Base-by-base conservation (phyloP, 2,329 filamentous ascomycete species). In the Pseudocercospora vitis region DNA sequence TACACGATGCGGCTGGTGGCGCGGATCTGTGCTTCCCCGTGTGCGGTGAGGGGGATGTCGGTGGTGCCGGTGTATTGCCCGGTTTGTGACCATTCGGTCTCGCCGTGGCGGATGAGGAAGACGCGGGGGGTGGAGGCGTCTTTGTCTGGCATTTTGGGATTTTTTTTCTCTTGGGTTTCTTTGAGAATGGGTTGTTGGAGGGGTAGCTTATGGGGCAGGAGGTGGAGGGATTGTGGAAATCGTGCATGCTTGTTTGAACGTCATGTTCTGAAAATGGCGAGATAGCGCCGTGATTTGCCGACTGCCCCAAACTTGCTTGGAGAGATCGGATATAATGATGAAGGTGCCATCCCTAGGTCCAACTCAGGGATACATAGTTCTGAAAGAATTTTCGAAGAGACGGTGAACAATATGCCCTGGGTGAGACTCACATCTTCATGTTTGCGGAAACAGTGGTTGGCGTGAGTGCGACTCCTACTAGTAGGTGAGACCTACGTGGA, bases 71-170 rank as follows among this genome's bases (percentile, higher is more conserved):
- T 97, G 73, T 96, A 89, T 48, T 84, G 63, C 14, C 69, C 91
- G 63, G 87, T 87, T 44, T 95, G 83, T 4, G 89, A 95, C 91
- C 91, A 97, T 76, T 95, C 90, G 3, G 91, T 97, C 76, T 96
- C 90, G 73, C 91, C 92, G 69, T 96, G 91, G 64, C 91, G 89
- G 70, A 91, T 76, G 63, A 94, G 83, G 76, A 92, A 92, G 69
- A 89, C 85, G 49, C 88, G 81, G 1, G 89, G 88, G 2, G 85
- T 83, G 2, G 71, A 55, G 42, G 68, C 67, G 61, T 70, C 68
- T 63, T 69, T 69, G 59, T 69, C 67, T 14, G 68, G 64, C 68
- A 70, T 70, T 12, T 23, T 61, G 33, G n/a, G n/a, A n/a, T n/a
- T n/a, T n/a, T n/a, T n/a, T n/a, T n/a, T n/a, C n/a, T n/a, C n/a